Base-by-base conservation (phyloP, 2,329 filamentous ascomycete species). In the Colletotrichum viniferum region DNA sequence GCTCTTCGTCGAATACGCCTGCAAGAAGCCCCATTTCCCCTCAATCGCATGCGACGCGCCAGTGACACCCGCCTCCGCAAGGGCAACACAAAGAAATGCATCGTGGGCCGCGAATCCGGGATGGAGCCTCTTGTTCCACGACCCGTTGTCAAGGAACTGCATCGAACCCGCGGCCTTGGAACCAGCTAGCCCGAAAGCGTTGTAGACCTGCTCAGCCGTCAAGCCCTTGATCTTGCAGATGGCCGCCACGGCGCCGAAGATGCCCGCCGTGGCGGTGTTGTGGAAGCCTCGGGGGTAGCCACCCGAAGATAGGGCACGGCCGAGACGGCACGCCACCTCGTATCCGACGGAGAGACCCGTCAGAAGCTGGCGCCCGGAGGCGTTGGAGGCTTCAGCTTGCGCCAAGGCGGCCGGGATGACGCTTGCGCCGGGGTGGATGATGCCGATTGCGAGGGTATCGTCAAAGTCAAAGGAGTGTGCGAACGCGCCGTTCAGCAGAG, bases 381-480 rank as follows among this genome's bases (percentile, higher is more conserved):
- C 36, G 30, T 24, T 28, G 4, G 69, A 69, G 21, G 69, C 64
- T 65, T 78, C 76, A 26, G 78, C 79, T 71, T 81, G 77, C 77
- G 8, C 65, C 10, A 82, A 71, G 9, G 83, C 83, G 4, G 83
- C 84, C 1, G 84, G 81, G 9, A 85, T 84, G 18, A 84, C 80
- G 0, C 85, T 85, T 1, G 85, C 82, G 32, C 86, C 86, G 1
- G 85, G 82, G 76, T 87, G 86, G 18, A 87, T 78, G 18, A 84
- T 84, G 3, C 84, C 85, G 4, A 80, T 77, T 4, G 85, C 85
- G 72, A 86, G 84, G 4, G 86, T 87, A 77, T 88, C 86, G 77
- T 87, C 86, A 77, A 87, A 87, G 77, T 87, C 86, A 65, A 86
- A 80, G 5, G 83, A 84, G 78, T 87, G 86, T 10, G 83, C 83